Conservation (phyloP, 768 basidiomycete species). For the Gymnopilus junonius region DNA sequence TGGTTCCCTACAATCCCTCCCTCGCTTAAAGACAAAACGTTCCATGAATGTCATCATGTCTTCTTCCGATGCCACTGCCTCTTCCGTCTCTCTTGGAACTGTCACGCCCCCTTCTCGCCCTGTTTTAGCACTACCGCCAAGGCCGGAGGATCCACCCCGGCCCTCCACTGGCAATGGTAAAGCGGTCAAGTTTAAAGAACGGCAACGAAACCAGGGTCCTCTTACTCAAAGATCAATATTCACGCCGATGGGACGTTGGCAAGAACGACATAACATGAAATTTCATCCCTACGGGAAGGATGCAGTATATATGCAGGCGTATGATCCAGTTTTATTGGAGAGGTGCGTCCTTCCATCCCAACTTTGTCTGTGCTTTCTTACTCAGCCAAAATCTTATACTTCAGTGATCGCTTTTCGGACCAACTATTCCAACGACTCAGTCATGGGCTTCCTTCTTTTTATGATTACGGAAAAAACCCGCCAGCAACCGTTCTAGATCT, state of each 20-base stretch:
- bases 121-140: constrained; percentile 13
- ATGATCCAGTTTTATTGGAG: constrained; percentile 58
- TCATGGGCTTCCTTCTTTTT: constrained; percentile 63
- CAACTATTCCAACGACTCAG: constrained; percentile 60
- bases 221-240: constrained; percentile 34
- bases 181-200: constrained; percentile 24
- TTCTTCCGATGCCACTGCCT: constrained; percentile 7
- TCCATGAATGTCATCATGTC: constrained; percentile 40
- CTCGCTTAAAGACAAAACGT: constrained; percentile 39
- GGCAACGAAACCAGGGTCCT: constrained; percentile 11
- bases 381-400: constrained; percentile 13
- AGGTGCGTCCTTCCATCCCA: constrained; percentile 47
- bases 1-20: neutral
- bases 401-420: constrained; percentile 66
- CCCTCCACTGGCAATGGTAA: constrained; percentile 13
- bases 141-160: neutral
- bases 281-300: constrained; percentile 56
- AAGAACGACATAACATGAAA: constrained; percentile 48
- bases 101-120: constrained; percentile 13
- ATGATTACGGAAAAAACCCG: constrained; percentile 48
- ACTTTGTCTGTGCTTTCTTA: constrained; percentile 2
- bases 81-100: neutral
- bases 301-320: constrained; percentile 70
- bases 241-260: constrained; percentile 33
- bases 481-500: constrained; percentile 69